These are phyloP conservation scores for Blastobotrys peoriensis DNA, from an alignment of 805 yeast genomes.

Conservation along the genomic window DNA sequence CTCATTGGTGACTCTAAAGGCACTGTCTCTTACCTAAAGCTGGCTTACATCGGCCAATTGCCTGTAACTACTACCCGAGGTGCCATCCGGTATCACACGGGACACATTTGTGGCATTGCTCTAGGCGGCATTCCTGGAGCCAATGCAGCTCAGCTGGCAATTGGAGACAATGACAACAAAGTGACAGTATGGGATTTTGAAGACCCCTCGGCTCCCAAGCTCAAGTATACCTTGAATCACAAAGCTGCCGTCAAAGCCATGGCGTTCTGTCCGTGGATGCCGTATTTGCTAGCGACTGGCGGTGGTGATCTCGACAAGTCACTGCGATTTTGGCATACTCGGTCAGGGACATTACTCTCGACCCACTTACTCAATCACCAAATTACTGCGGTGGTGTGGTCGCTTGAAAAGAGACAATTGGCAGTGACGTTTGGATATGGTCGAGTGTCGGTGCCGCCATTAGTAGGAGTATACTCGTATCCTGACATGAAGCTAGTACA, in stretches of 20 bases:
- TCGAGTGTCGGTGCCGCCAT: slow-evolving; percentile 41
- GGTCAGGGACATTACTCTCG: slow-evolving; percentile 63
- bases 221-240: slow-evolving; percentile 53
- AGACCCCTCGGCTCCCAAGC: slow-evolving; percentile 35
- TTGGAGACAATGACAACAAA: slow-evolving; percentile 80
- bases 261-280: slow-evolving; percentile 88
- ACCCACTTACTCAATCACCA: slow-evolving; percentile 60
- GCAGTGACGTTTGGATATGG: slow-evolving; percentile 82
- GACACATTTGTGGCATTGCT: slow-evolving; percentile 62
- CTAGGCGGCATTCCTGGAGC: too few relatives aligned
- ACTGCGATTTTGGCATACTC: slow-evolving; percentile 78
- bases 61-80: not conserved
- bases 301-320: slow-evolving; percentile 80
- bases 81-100: slow-evolving; percentile 37
- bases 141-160: slow-evolving; percentile 54
- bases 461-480: slow-evolving; percentile 59
- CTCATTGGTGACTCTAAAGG: slow-evolving; percentile 66
- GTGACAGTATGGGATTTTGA: slow-evolving; percentile 72
- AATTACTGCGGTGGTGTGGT: slow-evolving; percentile 77
- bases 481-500: slow-evolving; percentile 51
- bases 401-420: slow-evolving; percentile 53
- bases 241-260: slow-evolving; percentile 86
- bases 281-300: slow-evolving; percentile 76
- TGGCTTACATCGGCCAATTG: not conserved
- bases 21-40: slow-evolving; percentile 32